These are phyloP conservation scores for Globisporangium ultimum DNA, from an alignment of 352 stramenopile genomes.

Conservation along the genomic window DNA sequence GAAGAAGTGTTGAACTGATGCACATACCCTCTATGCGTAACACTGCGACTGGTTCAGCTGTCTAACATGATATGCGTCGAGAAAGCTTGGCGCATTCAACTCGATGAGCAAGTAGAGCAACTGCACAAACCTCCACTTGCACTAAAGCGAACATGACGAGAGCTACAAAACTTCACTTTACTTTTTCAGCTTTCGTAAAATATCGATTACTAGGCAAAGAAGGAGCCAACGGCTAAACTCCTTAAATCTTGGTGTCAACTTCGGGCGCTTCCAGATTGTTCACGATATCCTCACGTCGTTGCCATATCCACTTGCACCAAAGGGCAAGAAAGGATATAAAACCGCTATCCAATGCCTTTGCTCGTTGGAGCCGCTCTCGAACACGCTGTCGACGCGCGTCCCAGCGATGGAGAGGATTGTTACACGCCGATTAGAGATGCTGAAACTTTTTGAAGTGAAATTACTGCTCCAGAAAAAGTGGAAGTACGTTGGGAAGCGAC, in stretches of 20 bases:
- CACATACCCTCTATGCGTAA: too few species aligned
- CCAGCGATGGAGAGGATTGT: slow-evolving; percentile 25
- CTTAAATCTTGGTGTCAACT: slow-evolving; percentile 33
- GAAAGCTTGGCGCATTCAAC: too few species aligned
- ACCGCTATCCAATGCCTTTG: slow-evolving; percentile 62
- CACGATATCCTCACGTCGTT: slow-evolving; percentile 13
- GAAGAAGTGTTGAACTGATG: too few species aligned
- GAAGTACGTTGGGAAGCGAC: slow-evolving; percentile 52
- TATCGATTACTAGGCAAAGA: too few species aligned
- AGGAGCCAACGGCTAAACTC: too few species aligned
- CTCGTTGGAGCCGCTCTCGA: slow-evolving; percentile 43
- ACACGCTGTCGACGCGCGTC: slow-evolving; percentile 23
- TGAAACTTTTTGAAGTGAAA: slow-evolving; percentile 50
- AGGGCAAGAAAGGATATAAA: slow-evolving; percentile 27
- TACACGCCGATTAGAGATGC: slow-evolving; percentile 45
- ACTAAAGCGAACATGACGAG: too few species aligned
- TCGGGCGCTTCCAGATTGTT: slow-evolving; percentile 19
- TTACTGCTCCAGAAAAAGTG: slow-evolving; percentile 57
- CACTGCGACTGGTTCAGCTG: too few species aligned
- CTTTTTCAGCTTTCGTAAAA: too few species aligned
- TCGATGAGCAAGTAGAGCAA: too few species aligned
- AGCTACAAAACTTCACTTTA: too few species aligned
- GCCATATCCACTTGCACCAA: slow-evolving; percentile 34
- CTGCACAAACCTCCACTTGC: too few species aligned
- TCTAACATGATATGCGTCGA: too few species aligned